A percentile compares a stretch with the other conserved stretches of the same genome.
phyloP scores from a whole-genome alignment of 2,329 filamentous ascomycete genomes.

The Pseudophaeomoniella oleicola region DNA sequence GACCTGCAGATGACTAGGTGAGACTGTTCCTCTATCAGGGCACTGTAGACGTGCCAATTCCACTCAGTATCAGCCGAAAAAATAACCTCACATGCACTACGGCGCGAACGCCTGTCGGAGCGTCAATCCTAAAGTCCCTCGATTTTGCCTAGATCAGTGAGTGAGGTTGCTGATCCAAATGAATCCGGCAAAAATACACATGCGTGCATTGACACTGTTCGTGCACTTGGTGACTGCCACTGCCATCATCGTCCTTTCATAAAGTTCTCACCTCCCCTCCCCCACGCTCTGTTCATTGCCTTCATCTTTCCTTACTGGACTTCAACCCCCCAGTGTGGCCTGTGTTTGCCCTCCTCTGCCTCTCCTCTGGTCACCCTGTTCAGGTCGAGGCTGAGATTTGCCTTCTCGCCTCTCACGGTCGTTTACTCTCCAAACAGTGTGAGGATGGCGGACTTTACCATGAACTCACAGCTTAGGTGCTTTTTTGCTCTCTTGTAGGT shows the following conservation, averaged over 20 bases:
- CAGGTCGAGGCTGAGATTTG: background rate
- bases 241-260: constrained; percentile 4
- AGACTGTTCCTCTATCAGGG: background rate
- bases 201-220: background rate
- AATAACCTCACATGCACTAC: background rate
- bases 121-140: background rate
- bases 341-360: background rate
- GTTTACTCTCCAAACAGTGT: background rate
- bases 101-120: background rate
- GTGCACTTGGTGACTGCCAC: background rate
- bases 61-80: background rate
- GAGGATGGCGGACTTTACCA: background rate
- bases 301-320: background rate
- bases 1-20: background rate
- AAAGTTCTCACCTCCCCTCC: constrained; percentile 4
- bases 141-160: background rate
- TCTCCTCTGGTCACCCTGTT: background rate
- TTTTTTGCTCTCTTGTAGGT: constrained; percentile 28
- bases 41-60: background rate
- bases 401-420: background rate
- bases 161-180: background rate
- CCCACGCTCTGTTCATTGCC: constrained; percentile 4
- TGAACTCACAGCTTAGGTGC: constrained; percentile 8
- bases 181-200: background rate
- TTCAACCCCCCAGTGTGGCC: too few species aligned